phyloP scores from a whole-genome alignment of 805 yeast genomes.

The Candida coleopterorum region DNA sequence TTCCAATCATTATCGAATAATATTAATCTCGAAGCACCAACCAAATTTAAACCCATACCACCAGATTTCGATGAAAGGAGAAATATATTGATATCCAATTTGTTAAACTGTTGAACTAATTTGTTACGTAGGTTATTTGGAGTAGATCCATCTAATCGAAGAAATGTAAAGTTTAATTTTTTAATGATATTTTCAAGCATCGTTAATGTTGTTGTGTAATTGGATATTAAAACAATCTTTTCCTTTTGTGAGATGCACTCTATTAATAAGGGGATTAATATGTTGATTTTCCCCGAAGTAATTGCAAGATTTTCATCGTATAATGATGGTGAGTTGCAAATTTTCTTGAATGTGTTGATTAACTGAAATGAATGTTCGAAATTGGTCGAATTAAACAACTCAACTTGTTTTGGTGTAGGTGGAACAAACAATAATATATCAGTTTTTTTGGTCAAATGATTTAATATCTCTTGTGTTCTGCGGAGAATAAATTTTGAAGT shows the following conservation, averaged over 20 bases:
- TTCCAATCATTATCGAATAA: slow-evolving; percentile 96
- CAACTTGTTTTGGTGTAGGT: slow-evolving; percentile 61
- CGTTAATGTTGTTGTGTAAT: slow-evolving; percentile 84
- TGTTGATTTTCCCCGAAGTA: slow-evolving; percentile 60
- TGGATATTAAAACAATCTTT: slow-evolving; percentile 81
- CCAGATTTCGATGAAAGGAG: slow-evolving; percentile 87
- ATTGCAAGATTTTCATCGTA: background rate
- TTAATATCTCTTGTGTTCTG: slow-evolving; percentile 58
- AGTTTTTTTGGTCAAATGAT: slow-evolving; percentile 66
- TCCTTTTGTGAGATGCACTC: slow-evolving; percentile 52
- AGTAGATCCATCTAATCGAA: slow-evolving; percentile 81
- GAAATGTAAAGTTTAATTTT: slow-evolving; percentile 45
- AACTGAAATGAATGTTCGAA: slow-evolving; percentile 51
- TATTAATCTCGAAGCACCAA: slow-evolving; percentile 84
- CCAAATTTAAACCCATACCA: slow-evolving; percentile 84
- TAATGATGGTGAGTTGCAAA: slow-evolving; percentile 78
- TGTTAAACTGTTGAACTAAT: slow-evolving; percentile 68
- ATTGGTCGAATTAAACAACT: slow-evolving; percentile 47
- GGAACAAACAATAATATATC: slow-evolving; percentile 75
- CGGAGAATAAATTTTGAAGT: slow-evolving; percentile 70
- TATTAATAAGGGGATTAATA: slow-evolving; percentile 52
- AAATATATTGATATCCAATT: slow-evolving; percentile 46
- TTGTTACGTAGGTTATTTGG: slow-evolving; percentile 60
- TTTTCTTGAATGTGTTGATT: slow-evolving; percentile 70
- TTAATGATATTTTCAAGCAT: slow-evolving; percentile 56